Percentiles rank a stretch among this genome's conserved stretches.
Conservation (phyloP, 257 asterid species). For the Lithospermum erythrorhizon region DNA sequence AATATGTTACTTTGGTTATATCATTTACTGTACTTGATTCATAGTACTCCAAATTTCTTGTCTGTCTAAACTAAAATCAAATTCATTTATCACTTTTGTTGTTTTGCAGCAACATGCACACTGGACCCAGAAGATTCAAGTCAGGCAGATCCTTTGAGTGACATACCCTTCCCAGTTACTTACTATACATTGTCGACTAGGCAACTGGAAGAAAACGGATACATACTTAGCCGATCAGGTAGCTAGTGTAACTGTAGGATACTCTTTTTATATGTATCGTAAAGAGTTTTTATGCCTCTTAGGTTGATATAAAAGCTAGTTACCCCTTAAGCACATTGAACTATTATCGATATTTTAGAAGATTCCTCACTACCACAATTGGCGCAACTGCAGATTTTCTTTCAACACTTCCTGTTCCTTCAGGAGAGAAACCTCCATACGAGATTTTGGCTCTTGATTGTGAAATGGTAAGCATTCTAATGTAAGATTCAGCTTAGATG, state of each 20-base stretch:
- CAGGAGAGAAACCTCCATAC: conserved; percentile 44
- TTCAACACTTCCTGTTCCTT: conserved; percentile 66
- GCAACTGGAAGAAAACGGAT: conserved; percentile 85
- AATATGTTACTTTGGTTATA: not conserved
- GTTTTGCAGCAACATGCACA: conserved; percentile 27
- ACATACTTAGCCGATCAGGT: conserved; percentile 58
- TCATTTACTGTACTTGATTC: not conserved
- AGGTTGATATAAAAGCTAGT: not conserved
- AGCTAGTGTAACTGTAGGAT: conserved; percentile 10
- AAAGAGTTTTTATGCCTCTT: not conserved
- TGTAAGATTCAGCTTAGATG: conserved; percentile 5
- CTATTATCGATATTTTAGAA: not conserved
- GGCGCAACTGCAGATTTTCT: conserved; percentile 49
- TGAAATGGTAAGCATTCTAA: conserved; percentile 61
- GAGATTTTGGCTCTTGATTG: conserved; percentile 84
- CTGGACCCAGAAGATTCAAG: conserved; percentile 25
- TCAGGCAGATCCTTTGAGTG: conserved; percentile 27
- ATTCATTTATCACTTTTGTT: conserved; percentile 5
- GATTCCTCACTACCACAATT: conserved; percentile 3
- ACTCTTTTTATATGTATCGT: not conserved
- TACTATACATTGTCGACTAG: conserved; percentile 71
- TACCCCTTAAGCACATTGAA: not conserved
- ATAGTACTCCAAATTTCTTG: too few relatives aligned
- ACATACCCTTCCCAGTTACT: conserved; percentile 63
- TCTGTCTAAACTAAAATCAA: too few relatives aligned